Evolutionary conservation across 1,139 yeast genomes (phyloP), one percentile per base, ranked within the genome.

Genomic region (Saccharomyces hybrid): DNA sequence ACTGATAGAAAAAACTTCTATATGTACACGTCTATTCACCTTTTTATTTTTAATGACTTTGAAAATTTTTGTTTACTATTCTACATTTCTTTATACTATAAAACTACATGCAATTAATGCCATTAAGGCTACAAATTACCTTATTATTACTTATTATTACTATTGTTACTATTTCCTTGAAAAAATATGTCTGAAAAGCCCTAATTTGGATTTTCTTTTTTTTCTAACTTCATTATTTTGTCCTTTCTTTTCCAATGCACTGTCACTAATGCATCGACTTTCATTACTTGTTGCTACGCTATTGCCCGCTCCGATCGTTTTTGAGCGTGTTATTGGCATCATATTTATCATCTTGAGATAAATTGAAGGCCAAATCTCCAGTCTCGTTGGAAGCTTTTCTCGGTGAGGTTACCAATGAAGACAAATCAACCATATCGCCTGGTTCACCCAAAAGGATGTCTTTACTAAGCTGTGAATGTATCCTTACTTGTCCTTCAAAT

Each of bases 381-480:
- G 44, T 38, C 11, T 38, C 44, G 2, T 38, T 19, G 2, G 47
- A 47, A 11, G 51, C 16, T 47, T 48, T 46, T 26, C 49, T 19
- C 21, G 28, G 27, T 44, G 32, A n/a, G 27, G 26, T 38, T 5
- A 38, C 28, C 9, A 53, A 47, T 16, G 56, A 55, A 4, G 65
- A 61, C 28, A 63, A 54, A 51, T 64, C 68, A 16, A 63, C 64
- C 8, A 55, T 59, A 46, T 64, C 68, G 21, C 68, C 68, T 1
- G 68, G 68, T 54, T 63, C 66, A 16, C 68, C 68, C 34, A 62
- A 56, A n/a, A 64, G 55, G n/a, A 64, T 56, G 31, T 64, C 69
- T 52, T 57, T 54, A 9, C 68, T 60, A 9, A 65, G 53, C 7
- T 38, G 44, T 6, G 24, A 38, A 5, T 38, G 5, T 4, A 12